A percentile compares a stretch with the other conserved stretches of the same genome.
Evolutionary conservation across 1,284 basidiomycete species (phyloP).

Genomic region (Ganoderma lucidum): DNA sequence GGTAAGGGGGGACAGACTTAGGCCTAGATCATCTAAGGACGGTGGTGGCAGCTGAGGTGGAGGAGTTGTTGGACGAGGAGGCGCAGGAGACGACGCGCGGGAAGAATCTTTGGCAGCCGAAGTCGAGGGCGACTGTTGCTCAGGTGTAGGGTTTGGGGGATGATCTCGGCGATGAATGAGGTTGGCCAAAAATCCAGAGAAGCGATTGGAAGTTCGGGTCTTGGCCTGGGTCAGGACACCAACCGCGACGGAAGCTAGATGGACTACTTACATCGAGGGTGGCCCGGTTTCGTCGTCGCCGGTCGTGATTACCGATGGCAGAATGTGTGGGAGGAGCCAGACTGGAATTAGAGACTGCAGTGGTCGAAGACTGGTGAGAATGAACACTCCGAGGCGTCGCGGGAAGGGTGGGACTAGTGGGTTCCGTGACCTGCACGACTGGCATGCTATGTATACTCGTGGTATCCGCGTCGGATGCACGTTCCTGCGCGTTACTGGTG

Average conservation of each 20-base stretch:
- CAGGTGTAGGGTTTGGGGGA: conserved; percentile 39
- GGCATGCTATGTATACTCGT: conserved; percentile 68
- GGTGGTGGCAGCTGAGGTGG: conserved; percentile 76
- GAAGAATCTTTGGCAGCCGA: conserved; percentile 45
- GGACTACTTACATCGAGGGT: conserved; percentile 38
- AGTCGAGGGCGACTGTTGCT: conserved; percentile 33
- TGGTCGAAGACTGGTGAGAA: conserved; percentile 31
- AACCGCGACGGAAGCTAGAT: conserved; percentile 18
- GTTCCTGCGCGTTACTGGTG: conserved; percentile 35
- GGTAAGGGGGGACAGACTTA: conserved; percentile 72
- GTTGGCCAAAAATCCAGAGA: conserved; percentile 83
- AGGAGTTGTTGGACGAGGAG: conserved; percentile 64
- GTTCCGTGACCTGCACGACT: conserved; percentile 56
- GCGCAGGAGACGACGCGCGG: conserved; percentile 58
- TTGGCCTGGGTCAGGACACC: conserved; percentile 41
- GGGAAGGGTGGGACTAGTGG: conserved; percentile 40
- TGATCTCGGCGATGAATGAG: conserved; percentile 76
- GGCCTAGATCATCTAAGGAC: conserved; percentile 76
- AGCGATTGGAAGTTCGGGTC: conserved; percentile 70
- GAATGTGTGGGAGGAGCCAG: conserved; percentile 34
- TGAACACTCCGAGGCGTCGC: conserved; percentile 40
- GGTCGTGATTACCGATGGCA: conserved; percentile 29
- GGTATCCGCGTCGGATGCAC: conserved; percentile 47
- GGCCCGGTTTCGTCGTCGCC: conserved; percentile 36
- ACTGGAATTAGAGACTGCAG: conserved; percentile 29